Conservation (phyloP, 306 rosid genomes). For the Arachis stenosperma region DNA sequence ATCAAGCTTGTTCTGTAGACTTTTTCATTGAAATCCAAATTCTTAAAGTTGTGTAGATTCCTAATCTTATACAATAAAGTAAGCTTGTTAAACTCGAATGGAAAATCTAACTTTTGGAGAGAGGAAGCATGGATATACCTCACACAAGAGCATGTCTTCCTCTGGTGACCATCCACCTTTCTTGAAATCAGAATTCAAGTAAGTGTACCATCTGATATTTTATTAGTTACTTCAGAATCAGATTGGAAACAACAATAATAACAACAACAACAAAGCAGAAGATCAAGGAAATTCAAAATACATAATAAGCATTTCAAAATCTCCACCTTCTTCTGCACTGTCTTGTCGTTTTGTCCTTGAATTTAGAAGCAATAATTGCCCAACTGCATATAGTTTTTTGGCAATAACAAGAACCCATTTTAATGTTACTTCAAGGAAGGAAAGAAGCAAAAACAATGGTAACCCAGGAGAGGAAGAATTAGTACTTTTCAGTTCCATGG, state of each 20-base stretch:
- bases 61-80: background rate
- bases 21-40: background rate
- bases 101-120: conserved; percentile 6
- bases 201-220: conserved; percentile 82
- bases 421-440: conserved; percentile 21
- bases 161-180: conserved; percentile 93
- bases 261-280: too few relatives aligned
- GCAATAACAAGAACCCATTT: conserved; percentile 23
- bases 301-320: background rate
- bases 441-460: background rate
- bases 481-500: conserved; percentile 89
- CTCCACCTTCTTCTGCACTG: conserved; percentile 85
- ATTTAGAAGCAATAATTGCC: conserved; percentile 89
- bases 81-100: conserved; percentile 1
- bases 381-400: conserved; percentile 57
- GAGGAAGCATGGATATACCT: conserved; percentile 55
- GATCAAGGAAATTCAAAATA: conserved; percentile 6
- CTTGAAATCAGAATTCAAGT: conserved; percentile 89
- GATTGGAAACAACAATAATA: conserved; percentile 29
- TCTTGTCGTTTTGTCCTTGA: conserved; percentile 84
- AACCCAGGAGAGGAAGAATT: conserved; percentile 30
- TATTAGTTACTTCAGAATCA: conserved; percentile 30
- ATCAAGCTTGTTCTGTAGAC: too few relatives aligned
- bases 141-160: conserved; percentile 83
- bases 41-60: background rate